Base-by-base conservation (phyloP, 2,329 filamentous ascomycete genomes). In the Calonectria fujianensis region DNA sequence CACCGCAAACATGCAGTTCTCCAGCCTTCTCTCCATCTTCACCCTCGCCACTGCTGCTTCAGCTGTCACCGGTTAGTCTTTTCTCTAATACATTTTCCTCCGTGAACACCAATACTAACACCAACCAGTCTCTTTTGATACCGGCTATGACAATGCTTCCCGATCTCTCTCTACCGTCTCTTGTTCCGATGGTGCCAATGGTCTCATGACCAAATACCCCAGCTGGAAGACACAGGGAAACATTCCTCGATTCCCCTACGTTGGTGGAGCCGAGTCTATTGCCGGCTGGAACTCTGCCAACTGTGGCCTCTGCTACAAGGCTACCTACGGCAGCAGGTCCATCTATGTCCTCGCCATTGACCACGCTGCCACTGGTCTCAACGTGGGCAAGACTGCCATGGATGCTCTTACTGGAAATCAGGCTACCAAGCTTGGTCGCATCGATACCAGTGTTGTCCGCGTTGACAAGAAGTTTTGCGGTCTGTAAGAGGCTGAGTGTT, bases 101-200 rank as follows among this genome's bases (percentile, higher is more conserved):
- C 13, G 32, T 14, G 13, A 52, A 20, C 24, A 29, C 24, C 9
- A 37, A 52, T 50, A 69, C 76, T 80, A 69, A 81, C 71, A 61
- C 20, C 51, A 18, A 45, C 7, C 81, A 83, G 93, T 96, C 81
- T 93, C 93, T 77, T 96, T 93, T 85, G 94, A 96, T 85, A 85
- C 86, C 24, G 91, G 89, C 82, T 97, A 95, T 86, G 94, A 96
- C 82, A 86, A 93, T 76, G 83, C 83, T 57, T 77, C 78, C 73
- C 89, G 91, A 72, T 87, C 90, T 52, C 83, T 96, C 70, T 87
- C 85, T 39, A 83, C 81, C 6, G 89, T 95, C 54, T 83, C 92
- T 76, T 95, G 93, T 89, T 93, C 91, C 39, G 91, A 95, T 81
- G 93, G 93, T 70, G 61, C 76, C 75, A 93, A 94, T 84, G 93